Percentiles rank a stretch among this genome's conserved stretches.
These are phyloP conservation scores for Mycena metata DNA, from an alignment of 768 basidiomycete genomes.

Conservation along the genomic window DNA sequence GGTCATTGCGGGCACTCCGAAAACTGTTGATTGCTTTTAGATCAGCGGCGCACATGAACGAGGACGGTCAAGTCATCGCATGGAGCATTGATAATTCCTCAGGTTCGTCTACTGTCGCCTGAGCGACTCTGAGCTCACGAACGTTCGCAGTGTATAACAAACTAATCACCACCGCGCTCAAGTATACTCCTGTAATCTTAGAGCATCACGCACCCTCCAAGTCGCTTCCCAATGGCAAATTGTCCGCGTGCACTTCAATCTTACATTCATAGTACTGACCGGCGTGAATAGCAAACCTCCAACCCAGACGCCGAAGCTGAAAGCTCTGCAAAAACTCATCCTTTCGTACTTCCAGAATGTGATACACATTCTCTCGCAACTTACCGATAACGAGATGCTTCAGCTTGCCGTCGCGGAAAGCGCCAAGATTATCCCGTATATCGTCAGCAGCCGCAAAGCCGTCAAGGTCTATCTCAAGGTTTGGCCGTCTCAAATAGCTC, in stretches of 20 bases:
- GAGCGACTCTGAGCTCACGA: neutral
- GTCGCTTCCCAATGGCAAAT: slow-evolving; percentile 83
- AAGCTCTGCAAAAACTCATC: slow-evolving; percentile 87
- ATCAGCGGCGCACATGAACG: slow-evolving; percentile 90
- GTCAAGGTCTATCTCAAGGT: slow-evolving; percentile 92
- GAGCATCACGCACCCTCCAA: slow-evolving; percentile 92
- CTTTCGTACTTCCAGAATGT: slow-evolving; percentile 92
- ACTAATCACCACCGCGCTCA: slow-evolving; percentile 86
- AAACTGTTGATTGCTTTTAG: slow-evolving; percentile 92
- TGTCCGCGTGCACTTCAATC: slow-evolving; percentile 57
- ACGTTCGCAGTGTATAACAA: slow-evolving; percentile 87
- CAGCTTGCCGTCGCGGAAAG: slow-evolving; percentile 86
- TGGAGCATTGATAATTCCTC: slow-evolving; percentile 89
- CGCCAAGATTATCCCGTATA: slow-evolving; percentile 90
- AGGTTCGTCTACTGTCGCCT: slow-evolving; percentile 63
- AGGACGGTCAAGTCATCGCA: slow-evolving; percentile 81
- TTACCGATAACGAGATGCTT: slow-evolving; percentile 75
- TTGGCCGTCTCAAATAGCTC: slow-evolving; percentile 19
- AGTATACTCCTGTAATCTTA: slow-evolving; percentile 92
- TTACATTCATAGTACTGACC: slow-evolving; percentile 22
- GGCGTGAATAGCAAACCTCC: slow-evolving; percentile 79
- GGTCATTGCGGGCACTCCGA: slow-evolving; percentile 85
- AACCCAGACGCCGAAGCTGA: slow-evolving; percentile 84
- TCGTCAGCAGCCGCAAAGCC: slow-evolving; percentile 85
- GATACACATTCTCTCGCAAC: slow-evolving; percentile 81